phyloP scores from a whole-genome alignment of 169 alveolate species.

The Plasmodium cynomolgi region DNA sequence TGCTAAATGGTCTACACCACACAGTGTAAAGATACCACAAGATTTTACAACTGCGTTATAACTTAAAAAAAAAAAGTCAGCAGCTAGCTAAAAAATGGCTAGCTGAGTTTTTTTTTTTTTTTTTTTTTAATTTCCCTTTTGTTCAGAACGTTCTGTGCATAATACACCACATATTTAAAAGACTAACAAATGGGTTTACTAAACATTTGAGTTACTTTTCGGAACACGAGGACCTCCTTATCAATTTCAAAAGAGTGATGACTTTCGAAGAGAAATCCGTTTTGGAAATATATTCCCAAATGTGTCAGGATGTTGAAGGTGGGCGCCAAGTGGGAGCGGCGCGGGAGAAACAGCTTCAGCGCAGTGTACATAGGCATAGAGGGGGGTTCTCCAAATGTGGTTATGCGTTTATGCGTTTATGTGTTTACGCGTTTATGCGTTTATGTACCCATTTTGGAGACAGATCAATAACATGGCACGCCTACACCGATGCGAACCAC shows the following conservation, averaged over 20 bases:
- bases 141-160: slow-evolving; percentile 11
- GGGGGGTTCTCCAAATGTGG: not conserved
- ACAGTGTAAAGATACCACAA: not conserved
- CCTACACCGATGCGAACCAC: not conserved
- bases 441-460: not conserved
- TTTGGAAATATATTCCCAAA: slow-evolving; percentile 11
- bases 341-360: not conserved
- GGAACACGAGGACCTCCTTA: not conserved
- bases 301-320: slow-evolving; percentile 11
- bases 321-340: not conserved
- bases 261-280: slow-evolving; percentile 25
- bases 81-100: not conserved
- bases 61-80: not conserved
- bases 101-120: not conserved
- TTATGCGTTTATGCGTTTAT: no score
- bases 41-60: not conserved
- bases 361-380: not conserved
- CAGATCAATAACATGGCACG: not conserved
- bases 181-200: slow-evolving; percentile 35
- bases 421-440: not conserved
- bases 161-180: slow-evolving; percentile 17
- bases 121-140: not conserved
- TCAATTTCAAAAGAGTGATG: slow-evolving; percentile 9
- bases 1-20: not conserved
- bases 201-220: slow-evolving; percentile 7